Base-by-base conservation (phyloP, 2,329 filamentous ascomycete species). In the Parasarocladium wereldwijsianum region DNA sequence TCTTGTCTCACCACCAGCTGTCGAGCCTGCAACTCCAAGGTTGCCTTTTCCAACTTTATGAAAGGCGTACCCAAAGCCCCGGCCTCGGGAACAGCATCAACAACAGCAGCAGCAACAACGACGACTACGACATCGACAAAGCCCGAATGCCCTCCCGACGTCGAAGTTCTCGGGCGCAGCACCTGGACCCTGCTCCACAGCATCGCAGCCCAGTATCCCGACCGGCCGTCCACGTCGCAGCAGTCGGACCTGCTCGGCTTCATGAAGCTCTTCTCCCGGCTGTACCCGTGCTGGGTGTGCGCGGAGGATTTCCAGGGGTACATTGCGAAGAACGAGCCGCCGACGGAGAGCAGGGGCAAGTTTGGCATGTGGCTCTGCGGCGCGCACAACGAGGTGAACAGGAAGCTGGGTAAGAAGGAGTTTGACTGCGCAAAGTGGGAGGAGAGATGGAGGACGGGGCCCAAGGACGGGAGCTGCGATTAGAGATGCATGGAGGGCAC, bases 241-340 rank as follows among this genome's bases (percentile, higher is more conserved):
- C 84, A 94, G 49, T 58, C 60, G 17, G 79, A 94, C 42, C 77
- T 92, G 42, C 63, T 64, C 33, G 65, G 70, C 30, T 96, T 98
- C 56, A 65, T 98, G 43, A 58, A 62, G 15, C 63, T 85, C 3
- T 93, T 98, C 51, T 76, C 81, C 16, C 79, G 78, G 41, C 56
- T 96, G 13, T 98, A 98, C 48, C 90, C 90, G 4, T 98, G 90
- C 61, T 93, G 86, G 84, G 70, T 80, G 3, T 98, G 90, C 54
- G 90, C 86, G 19, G 79, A 87, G 36, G 87, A 96, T 49, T 94
- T 98, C 52, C 78, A 78, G 51, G 51, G 51, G 1, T 96, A 87
- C 66, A 76, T 96, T 60, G 64, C 62, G 37, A 66, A 67, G 38
- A 79, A 86, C 40, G 69, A 70, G 46, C 75, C 87, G 22, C 51